These are phyloP conservation scores for Penicillium dipodomyicola DNA, from an alignment of 495 filamentous ascomycete genomes.

Conservation along the genomic window DNA sequence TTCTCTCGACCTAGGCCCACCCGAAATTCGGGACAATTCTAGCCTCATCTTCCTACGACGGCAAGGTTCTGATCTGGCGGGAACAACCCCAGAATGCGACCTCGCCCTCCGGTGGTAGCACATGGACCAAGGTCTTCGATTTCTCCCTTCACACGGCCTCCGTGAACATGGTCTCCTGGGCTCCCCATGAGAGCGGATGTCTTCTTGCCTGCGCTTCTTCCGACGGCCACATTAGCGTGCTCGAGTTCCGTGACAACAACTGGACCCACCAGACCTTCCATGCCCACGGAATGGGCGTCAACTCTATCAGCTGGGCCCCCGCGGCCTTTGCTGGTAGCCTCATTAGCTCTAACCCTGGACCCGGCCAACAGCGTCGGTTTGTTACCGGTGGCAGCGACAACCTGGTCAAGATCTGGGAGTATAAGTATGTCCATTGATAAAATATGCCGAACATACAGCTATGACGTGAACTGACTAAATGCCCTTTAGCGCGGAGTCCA, in stretches of 20 bases:
- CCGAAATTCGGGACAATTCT: conserved; percentile 98
- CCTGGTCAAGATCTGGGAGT: conserved; percentile 85
- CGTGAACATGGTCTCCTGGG: conserved; percentile 95
- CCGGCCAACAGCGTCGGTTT: conserved; percentile 67
- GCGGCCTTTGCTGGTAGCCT: conserved; percentile 74
- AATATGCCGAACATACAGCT: neutral
- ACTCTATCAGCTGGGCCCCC: conserved; percentile 94
- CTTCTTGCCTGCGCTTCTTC: conserved; percentile 90
- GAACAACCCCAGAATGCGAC: conserved; percentile 62
- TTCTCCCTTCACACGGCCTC: conserved; percentile 88
- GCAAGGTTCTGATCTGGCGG: conserved; percentile 97
- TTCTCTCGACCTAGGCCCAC: conserved; percentile 60
- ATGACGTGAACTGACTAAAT: conserved; percentile 12
- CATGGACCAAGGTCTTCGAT: conserved; percentile 82
- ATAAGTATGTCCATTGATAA: conserved; percentile 40
- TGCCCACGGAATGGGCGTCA: conserved; percentile 89
- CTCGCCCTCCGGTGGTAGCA: conserved; percentile 46
- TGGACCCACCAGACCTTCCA: conserved; percentile 84
- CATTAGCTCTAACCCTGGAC: conserved; percentile 64
- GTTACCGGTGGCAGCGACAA: conserved; percentile 95
- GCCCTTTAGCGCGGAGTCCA: conserved; percentile 46
- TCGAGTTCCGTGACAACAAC: conserved; percentile 92
- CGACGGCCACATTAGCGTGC: conserved; percentile 87
- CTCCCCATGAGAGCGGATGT: conserved; percentile 93
- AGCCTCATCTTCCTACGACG: conserved; percentile 90